Conservation (phyloP, 2,329 filamentous ascomycete genomes). For the Endocalyx cinctus region DNA sequence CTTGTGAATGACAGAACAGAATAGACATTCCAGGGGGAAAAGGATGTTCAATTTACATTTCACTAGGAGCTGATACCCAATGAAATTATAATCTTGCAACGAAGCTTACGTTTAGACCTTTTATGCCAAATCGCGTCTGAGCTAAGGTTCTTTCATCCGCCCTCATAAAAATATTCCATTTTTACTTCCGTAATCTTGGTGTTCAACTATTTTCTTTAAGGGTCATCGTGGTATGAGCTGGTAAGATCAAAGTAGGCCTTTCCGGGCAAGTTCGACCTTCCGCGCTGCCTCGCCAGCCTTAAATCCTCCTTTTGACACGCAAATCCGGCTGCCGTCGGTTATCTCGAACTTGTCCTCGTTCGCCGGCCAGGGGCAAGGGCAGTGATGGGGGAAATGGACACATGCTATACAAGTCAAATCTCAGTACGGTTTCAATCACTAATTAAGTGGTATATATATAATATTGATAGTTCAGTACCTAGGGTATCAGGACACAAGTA, state of each 20-base stretch:
- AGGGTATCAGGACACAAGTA: constrained; percentile 94
- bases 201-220: not conserved
- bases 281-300: constrained; percentile 64
- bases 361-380: constrained; percentile 78
- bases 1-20: no score
- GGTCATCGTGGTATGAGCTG: no score
- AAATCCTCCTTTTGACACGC: constrained; percentile 71
- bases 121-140: no score
- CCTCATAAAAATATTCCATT: no score
- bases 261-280: constrained; percentile 76
- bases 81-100: no score
- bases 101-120: no score
- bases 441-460: not conserved
- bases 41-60: no score
- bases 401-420: constrained; percentile 61
- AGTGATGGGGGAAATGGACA: constrained; percentile 95
- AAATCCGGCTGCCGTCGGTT: constrained; percentile 67
- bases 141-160: no score
- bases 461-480: constrained; percentile 26
- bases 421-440: no score
- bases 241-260: constrained; percentile 67
- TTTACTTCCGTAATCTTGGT: no score
- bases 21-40: no score
- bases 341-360: constrained; percentile 75
- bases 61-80: no score